Evolutionary conservation across 2,329 filamentous ascomycete genomes (phyloP).

Genomic region (Didymella glomerata): DNA sequence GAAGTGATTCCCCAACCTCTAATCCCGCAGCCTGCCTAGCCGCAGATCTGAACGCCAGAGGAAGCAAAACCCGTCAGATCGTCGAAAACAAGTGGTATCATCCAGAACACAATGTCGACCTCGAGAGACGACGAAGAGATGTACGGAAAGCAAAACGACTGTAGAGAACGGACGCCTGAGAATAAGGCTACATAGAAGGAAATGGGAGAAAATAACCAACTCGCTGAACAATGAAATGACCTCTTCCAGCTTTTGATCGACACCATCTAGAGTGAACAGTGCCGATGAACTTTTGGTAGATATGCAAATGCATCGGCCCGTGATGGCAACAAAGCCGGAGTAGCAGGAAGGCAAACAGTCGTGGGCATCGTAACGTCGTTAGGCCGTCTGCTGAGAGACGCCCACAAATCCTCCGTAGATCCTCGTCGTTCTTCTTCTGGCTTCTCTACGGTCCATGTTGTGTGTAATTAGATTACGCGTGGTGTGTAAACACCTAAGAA

Average conservation of each 20-base stretch:
- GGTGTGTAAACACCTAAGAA: conserved; percentile 29
- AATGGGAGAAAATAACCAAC: conserved; percentile 1
- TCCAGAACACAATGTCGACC: conserved; percentile 29
- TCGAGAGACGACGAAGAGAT: conserved; percentile 23
- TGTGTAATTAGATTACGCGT: conserved; percentile 13
- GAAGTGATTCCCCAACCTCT: conserved; percentile 28
- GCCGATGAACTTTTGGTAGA: conserved; percentile 37
- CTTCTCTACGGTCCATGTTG: conserved; percentile 11
- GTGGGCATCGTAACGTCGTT: conserved; percentile 51
- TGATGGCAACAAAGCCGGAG: conserved; percentile 37
- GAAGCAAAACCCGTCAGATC: conserved; percentile 33
- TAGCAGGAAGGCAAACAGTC: conserved; percentile 37
- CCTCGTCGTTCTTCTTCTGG: conserved; percentile 25
- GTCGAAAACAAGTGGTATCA: conserved; percentile 44
- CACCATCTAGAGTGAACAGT: conserved; percentile 25
- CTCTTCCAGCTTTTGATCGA: conserved; percentile 33
- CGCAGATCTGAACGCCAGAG: conserved; percentile 36
- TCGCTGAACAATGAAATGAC: conserved; percentile 14
- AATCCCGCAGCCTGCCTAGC: conserved; percentile 28
- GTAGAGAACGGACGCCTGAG: conserved; percentile 21
- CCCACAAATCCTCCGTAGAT: conserved; percentile 28
- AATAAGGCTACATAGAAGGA: conserved; percentile 10
- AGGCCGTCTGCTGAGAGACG: conserved; percentile 23
- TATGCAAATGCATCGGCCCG: conserved; percentile 39
- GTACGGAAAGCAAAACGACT: conserved; percentile 19